Conservation (phyloP, 352 stramenopile species). For the Phytophthora palmivora region DNA sequence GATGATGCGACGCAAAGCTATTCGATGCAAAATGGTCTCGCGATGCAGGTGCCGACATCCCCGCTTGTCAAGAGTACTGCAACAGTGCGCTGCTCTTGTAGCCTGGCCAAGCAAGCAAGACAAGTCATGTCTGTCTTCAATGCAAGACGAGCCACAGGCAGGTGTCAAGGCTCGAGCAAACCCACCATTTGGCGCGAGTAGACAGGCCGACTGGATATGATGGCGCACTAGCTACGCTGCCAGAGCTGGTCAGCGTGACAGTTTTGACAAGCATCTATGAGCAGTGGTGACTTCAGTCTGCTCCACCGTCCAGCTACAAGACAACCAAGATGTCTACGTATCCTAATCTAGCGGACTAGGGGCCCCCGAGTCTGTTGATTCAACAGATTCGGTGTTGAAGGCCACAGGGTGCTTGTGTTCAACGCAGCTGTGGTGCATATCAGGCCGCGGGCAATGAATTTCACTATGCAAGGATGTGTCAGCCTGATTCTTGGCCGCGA, state of each 20-base stretch:
- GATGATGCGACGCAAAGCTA: conserved; percentile 9
- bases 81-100: conserved; percentile 16
- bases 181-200: conserved; percentile 13
- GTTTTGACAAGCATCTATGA: conserved; percentile 1
- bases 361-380: too few relatives aligned
- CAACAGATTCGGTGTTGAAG: background rate
- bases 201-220: conserved; percentile 30
- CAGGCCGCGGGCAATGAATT: conserved; percentile 25
- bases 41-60: background rate
- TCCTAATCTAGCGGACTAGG: too few relatives aligned
- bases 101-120: conserved; percentile 16
- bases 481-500: conserved; percentile 16
- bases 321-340: background rate
- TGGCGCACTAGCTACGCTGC: background rate
- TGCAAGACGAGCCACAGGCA: conserved; percentile 17
- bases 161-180: conserved; percentile 16
- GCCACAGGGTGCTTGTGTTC: conserved; percentile 1
- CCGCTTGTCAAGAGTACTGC: background rate
- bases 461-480: conserved; percentile 25
- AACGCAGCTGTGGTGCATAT: conserved; percentile 21
- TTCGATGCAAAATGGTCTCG: background rate
- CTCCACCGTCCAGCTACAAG: background rate
- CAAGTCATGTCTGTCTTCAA: conserved; percentile 12
- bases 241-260: background rate
- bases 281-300: background rate